These are phyloP conservation scores for Neofusicoccum cordaticola DNA, from an alignment of 2,329 filamentous ascomycete species.

Conservation along the genomic window DNA sequence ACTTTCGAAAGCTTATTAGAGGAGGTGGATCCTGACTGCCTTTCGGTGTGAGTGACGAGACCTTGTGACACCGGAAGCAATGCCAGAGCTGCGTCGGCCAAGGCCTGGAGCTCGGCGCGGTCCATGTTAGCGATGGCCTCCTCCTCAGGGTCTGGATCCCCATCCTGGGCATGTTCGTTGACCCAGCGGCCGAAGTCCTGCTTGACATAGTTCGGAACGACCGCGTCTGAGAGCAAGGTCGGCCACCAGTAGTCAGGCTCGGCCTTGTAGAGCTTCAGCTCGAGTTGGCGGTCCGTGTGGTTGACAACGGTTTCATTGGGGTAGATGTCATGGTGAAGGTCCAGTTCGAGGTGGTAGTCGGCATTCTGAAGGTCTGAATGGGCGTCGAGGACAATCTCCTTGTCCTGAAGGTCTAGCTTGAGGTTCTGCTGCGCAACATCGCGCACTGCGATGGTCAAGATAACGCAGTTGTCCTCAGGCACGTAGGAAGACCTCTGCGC, in stretches of 20 bases:
- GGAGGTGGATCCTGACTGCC: neutral
- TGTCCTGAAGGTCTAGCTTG: neutral
- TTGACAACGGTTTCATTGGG: neutral
- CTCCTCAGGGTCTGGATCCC: neutral
- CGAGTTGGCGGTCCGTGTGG: conserved; percentile 3
- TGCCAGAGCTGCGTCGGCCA: neutral
- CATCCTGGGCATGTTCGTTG: neutral
- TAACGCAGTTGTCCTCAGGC: neutral
- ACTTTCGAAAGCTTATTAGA: neutral
- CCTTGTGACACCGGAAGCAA: neutral
- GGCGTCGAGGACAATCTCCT: neutral
- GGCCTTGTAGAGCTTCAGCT: neutral
- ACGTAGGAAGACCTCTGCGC: neutral
- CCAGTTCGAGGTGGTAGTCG: neutral
- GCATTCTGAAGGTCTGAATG: neutral
- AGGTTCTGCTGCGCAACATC: neutral
- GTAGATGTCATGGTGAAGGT: neutral
- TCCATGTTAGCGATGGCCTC: neutral
- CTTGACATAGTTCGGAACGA: neutral
- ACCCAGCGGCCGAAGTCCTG: conserved; percentile 8
- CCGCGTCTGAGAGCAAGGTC: neutral
- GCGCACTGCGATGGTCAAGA: neutral
- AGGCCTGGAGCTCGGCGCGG: neutral
- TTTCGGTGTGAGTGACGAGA: neutral
- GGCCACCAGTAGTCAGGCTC: conserved; percentile 12